These are phyloP conservation scores for Rhododendron mucronatum DNA, from an alignment of 148 eudicot species.

Conservation along the genomic window DNA sequence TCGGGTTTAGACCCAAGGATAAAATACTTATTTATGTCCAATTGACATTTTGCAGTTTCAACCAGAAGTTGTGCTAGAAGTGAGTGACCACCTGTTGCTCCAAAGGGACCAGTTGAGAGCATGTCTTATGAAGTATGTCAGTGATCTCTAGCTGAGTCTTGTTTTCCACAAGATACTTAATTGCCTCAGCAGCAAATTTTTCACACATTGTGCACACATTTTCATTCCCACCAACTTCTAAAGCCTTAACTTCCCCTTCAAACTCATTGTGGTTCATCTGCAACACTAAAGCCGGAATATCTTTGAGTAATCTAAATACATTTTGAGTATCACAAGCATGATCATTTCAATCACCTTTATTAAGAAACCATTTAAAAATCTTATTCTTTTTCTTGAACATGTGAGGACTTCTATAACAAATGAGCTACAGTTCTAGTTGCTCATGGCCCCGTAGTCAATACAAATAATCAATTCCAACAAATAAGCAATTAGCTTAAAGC, in stretches of 20 bases:
- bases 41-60: background rate
- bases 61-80: background rate
- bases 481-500: background rate
- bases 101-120: conserved; percentile 50
- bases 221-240: conserved; percentile 19
- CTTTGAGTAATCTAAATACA: background rate
- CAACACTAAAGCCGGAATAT: conserved; percentile 21
- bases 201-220: conserved; percentile 66
- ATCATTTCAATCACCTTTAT: background rate
- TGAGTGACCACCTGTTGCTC: conserved; percentile 42
- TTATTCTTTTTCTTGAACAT: background rate
- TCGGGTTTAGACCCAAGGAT: background rate
- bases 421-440: background rate
- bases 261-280: conserved; percentile 14
- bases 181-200: conserved; percentile 52
- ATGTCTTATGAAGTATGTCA: conserved; percentile 53
- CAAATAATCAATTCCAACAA: background rate
- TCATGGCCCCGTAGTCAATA: background rate
- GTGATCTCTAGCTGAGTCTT: conserved; percentile 63
- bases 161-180: conserved; percentile 51
- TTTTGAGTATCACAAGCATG: background rate
- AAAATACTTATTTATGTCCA: background rate
- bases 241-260: conserved; percentile 19
- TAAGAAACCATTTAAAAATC: background rate
- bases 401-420: background rate